Evolutionary conservation across 1,284 basidiomycete species (phyloP), one percentile per base, ranked within the genome.

Genomic region (Melanopsichium pennsylvanicum): DNA sequence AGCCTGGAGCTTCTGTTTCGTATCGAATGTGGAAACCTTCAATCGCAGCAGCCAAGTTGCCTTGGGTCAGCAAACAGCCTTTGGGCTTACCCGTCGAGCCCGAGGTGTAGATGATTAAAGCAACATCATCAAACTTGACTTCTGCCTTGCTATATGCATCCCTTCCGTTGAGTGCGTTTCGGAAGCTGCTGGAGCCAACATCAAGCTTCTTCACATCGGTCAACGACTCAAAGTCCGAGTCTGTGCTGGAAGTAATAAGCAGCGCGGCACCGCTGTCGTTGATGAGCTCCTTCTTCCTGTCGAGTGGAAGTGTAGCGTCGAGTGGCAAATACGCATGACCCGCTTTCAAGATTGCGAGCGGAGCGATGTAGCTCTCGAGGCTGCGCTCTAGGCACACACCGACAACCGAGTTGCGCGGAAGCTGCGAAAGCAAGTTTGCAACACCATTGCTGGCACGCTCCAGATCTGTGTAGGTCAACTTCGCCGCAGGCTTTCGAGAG

Each of bases 241-340:
- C 44, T 2, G 46, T 21, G 31, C 41, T 37, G 12, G 51, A 55
- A 9, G 44, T 45, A 25, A 80, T 40, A 11, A 80, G 29, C 12
- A 60, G 21, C 8, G 31, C 67, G 1, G 76, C 75, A 0, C 40
- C 49, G 41, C 75, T 76, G 33, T 75, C 76, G 8, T 41, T 34
- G 15, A 78, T 25, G 2, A 82, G 67, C 31, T 77, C 72, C 36
- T 45, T 47, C 48, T 79, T 77, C 5, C 81, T 71, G 18, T 75
- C 72, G 9, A 39, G 21, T 0, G 81, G 80, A 18, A 81, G 68
- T 25, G 77, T 73, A 34, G 69, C 71, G 46, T 81, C 80, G 18
- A 82, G 71, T 4, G 81, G 80, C 15, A 82, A 42, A 42, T 82
- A 82, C 10, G 70, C 47, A 15, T 67, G 64, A 1, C 79, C 72